Conservation (phyloP, 2,329 filamentous ascomycete species). For the Helicocarpus griseus region DNA sequence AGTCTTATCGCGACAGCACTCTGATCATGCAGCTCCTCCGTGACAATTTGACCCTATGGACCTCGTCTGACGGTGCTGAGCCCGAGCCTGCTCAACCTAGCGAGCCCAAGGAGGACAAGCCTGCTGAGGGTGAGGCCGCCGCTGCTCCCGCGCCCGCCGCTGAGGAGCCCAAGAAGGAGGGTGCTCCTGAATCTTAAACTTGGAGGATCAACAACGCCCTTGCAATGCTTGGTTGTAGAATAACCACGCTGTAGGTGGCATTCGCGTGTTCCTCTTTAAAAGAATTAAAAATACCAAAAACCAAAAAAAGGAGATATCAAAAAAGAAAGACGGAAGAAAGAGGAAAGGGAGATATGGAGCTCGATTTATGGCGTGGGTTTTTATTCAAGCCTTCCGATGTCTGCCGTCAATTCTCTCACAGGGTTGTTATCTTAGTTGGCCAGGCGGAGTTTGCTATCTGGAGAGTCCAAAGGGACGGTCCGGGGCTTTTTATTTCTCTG, state of each 20-base stretch:
- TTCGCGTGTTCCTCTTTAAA: conserved; percentile 6
- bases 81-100: conserved; percentile 44
- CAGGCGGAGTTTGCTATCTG: conserved; percentile 37
- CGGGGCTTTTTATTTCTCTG: conserved; percentile 33
- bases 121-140: conserved; percentile 36
- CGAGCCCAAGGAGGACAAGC: conserved; percentile 55
- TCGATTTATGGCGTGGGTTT: conserved; percentile 28
- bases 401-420: conserved; percentile 23
- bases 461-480: conserved; percentile 29
- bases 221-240: conserved; percentile 18
- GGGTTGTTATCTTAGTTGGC: conserved; percentile 27
- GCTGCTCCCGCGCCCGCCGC: conserved; percentile 1
- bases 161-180: conserved; percentile 11
- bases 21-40: conserved; percentile 98
- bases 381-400: conserved; percentile 23
- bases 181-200: conserved; percentile 24
- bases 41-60: conserved; percentile 97
- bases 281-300: neutral
- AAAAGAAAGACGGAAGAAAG: neutral
- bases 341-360: conserved; percentile 14
- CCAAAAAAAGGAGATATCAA: neutral
- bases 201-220: neutral
- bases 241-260: conserved; percentile 16
- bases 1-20: conserved; percentile 98
- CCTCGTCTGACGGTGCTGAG: conserved; percentile 81